Evolutionary conservation across 768 basidiomycete genomes (phyloP).

Genomic region (Lactarius quietus): DNA sequence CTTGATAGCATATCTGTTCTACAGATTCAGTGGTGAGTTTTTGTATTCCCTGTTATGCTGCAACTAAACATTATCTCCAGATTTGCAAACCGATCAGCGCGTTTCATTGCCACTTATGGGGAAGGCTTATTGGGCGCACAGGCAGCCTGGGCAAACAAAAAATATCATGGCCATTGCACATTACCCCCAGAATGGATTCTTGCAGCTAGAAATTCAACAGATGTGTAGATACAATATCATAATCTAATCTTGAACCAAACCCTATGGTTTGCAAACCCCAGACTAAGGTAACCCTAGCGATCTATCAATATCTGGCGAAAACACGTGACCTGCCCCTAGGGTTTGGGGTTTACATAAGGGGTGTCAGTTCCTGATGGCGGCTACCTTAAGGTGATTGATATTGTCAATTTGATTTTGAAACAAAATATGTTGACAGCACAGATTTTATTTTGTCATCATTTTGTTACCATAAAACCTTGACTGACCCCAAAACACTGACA

Average conservation of each 20-base stretch:
- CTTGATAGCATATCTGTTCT: not conserved
- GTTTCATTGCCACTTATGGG: conserved; percentile 31
- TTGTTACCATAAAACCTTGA: too few relatives aligned
- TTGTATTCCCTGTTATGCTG: not conserved
- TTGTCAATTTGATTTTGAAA: too few relatives aligned
- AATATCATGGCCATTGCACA: conserved; percentile 33
- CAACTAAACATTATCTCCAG: conserved; percentile 9
- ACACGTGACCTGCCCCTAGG: not conserved
- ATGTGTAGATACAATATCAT: too few relatives aligned
- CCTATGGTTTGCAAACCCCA: too few relatives aligned
- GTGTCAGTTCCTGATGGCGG: not conserved
- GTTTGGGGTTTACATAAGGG: not conserved
- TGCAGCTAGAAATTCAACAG: not conserved
- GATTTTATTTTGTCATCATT: too few relatives aligned
- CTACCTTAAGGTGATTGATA: too few relatives aligned
- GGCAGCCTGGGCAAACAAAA: conserved; percentile 33
- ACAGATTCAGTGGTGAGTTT: not conserved
- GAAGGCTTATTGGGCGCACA: conserved; percentile 32
- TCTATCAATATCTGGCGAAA: not conserved
- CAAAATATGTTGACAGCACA: too few relatives aligned
- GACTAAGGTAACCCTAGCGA: too few relatives aligned
- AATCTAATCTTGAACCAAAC: too few relatives aligned
- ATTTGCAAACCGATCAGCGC: conserved; percentile 28
- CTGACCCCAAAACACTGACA: too few relatives aligned
- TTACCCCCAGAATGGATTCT: not conserved